phyloP scores from a whole-genome alignment of 1,284 basidiomycete species.

The Violaceomyces palustris region DNA sequence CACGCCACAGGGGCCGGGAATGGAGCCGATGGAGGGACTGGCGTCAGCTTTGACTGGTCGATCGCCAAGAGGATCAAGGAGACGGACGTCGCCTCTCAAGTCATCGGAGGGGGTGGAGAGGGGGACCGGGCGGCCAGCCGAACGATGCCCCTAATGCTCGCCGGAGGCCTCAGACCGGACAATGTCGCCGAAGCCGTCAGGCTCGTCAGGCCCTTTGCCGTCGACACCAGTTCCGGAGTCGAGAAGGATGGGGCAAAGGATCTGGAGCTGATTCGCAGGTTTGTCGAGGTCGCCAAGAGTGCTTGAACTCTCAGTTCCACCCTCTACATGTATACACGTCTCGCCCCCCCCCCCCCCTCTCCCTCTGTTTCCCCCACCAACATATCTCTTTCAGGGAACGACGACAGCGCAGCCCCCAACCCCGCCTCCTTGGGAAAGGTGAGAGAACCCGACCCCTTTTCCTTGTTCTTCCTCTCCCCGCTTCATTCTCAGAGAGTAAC shows the following conservation, averaged over 20 bases:
- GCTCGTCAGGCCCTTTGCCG: conserved; percentile 21
- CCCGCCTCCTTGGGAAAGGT: no score
- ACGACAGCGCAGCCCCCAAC: no score
- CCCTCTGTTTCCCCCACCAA: no score
- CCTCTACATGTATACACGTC: background rate
- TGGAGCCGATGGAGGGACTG: conserved; percentile 35
- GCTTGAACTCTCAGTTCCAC: background rate
- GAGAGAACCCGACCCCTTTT: no score
- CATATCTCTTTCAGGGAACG: no score
- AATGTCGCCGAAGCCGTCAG: conserved; percentile 39
- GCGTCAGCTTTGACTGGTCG: conserved; percentile 41
- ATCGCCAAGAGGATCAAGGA: conserved; percentile 20
- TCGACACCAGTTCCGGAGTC: conserved; percentile 49
- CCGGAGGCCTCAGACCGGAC: conserved; percentile 41
- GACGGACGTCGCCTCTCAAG: conserved; percentile 14
- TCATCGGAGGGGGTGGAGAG: conserved; percentile 18
- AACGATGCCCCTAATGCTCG: conserved; percentile 36
- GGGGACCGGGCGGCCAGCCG: conserved; percentile 4
- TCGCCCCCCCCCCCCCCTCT: no score
- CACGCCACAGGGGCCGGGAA: conserved; percentile 3
- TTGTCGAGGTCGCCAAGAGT: conserved; percentile 16
- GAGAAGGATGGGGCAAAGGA: conserved; percentile 46
- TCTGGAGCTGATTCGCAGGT: conserved; percentile 30
- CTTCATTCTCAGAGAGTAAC: no score
- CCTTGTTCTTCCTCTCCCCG: no score